phyloP scores from a whole-genome alignment of 2,329 filamentous ascomycete genomes.

The Alternaria triticina region DNA sequence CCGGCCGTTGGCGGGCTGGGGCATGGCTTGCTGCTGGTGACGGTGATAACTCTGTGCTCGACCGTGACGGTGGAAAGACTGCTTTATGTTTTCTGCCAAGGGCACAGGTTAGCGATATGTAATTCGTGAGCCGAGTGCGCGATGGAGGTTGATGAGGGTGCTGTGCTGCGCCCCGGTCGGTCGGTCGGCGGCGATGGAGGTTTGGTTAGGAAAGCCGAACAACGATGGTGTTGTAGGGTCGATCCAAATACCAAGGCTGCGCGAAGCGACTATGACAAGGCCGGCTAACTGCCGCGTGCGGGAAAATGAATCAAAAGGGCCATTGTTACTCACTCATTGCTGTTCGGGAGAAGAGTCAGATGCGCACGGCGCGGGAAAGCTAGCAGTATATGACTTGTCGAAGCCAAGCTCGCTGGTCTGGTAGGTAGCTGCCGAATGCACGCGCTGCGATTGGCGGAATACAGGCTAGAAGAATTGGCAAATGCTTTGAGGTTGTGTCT shows the following conservation, averaged over 20 bases:
- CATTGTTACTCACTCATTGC: conserved; percentile 27
- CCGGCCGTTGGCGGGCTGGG: conserved; percentile 35
- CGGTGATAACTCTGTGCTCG: conserved; percentile 26
- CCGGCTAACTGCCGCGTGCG: conserved; percentile 7
- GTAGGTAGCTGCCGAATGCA: background rate
- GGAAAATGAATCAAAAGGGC: conserved; percentile 11
- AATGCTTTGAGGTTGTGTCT: background rate
- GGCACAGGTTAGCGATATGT: conserved; percentile 10
- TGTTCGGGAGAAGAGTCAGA: conserved; percentile 10
- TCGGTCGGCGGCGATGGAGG: background rate
- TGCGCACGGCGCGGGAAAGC: conserved; percentile 8
- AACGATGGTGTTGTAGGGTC: conserved; percentile 1
- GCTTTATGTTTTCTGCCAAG: conserved; percentile 42
- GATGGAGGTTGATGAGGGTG: background rate
- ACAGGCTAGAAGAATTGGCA: conserved; percentile 3
- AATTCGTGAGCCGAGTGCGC: background rate
- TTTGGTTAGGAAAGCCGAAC: background rate
- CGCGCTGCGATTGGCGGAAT: conserved; percentile 5
- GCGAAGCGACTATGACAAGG: conserved; percentile 12
- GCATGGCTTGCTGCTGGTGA: conserved; percentile 25
- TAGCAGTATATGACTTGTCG: conserved; percentile 18
- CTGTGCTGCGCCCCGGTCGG: conserved; percentile 6
- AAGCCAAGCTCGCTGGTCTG: conserved; percentile 12
- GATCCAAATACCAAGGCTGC: conserved; percentile 10
- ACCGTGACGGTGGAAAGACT: conserved; percentile 40